Percentiles rank a stretch among this genome's conserved stretches.
These are phyloP conservation scores for Mycena epipterygia DNA, from an alignment of 768 basidiomycete species.

Conservation along the genomic window DNA sequence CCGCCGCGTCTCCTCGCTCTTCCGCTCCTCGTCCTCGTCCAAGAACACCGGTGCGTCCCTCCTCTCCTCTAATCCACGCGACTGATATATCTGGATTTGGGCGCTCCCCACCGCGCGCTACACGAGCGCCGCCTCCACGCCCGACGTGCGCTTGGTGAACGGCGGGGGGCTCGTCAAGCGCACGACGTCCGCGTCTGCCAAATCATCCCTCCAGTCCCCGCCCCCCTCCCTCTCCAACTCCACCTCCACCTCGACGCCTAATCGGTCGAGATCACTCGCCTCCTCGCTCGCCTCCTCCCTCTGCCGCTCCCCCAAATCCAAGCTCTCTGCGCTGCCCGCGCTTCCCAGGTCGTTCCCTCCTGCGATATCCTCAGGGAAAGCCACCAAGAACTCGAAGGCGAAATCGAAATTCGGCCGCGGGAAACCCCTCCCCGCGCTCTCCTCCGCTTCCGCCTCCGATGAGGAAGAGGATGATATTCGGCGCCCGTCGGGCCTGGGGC, in stretches of 20 bases:
- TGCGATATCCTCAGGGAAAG: not conserved
- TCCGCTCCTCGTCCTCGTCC: conserved; percentile 12
- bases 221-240: too few relatives aligned
- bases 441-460: not conserved
- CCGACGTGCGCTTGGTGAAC: conserved; percentile 3
- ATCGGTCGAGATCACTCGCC: not conserved
- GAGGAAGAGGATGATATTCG: conserved; percentile 34
- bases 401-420: too few relatives aligned
- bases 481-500: conserved; percentile 27
- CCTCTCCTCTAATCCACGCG: too few relatives aligned
- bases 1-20: conserved; percentile 26
- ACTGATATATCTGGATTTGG: too few relatives aligned
- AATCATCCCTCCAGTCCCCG: too few relatives aligned
- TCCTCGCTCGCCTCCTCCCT: not conserved
- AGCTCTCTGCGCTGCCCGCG: not conserved
- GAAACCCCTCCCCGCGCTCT: not conserved
- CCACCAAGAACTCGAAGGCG: not conserved
- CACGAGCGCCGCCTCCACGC: conserved; percentile 19
- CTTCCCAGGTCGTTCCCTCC: not conserved
- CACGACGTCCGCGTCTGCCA: too few relatives aligned
- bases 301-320: not conserved
- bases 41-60: too few relatives aligned
- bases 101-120: conserved; percentile 6
- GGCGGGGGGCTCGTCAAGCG: conserved; percentile 18
- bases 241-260: too few relatives aligned